Evolutionary conservation across 192 early-diverging fungal genomes (phyloP), one percentile per base, ranked within the genome.

Genomic region (Chytriomyces sp.): DNA sequence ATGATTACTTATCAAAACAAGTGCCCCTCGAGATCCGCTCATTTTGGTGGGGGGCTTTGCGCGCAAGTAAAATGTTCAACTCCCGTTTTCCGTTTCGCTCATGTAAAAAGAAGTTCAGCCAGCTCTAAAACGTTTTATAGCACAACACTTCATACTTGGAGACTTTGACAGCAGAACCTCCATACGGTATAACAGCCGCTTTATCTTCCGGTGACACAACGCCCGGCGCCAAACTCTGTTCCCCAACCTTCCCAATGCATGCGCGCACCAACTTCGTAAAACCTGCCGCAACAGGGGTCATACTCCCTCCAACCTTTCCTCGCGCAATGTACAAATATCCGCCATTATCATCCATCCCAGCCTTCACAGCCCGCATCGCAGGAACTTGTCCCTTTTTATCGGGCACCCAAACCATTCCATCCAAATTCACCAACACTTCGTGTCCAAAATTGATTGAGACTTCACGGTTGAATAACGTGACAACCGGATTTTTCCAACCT

Each of bases 261-360:
- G 2, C 0, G 35, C 35, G 4, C 4, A 35, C 35, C 62, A 11
- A 11, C 62, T 64, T 64, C 23, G 13, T 35, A 45, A 67, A 43
- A 20, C 45, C 44, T 9, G 8, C 8, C 66, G 9, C 45, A 3
- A 64, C 1, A 16, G 35, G 11, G 5, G 50, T 3, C 53, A 26
- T 61, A 28, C 49, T 9, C 11, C 24, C 10, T 44, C 6, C 45
- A 20, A 74, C 4, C 35, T 64, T 44, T 18, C 45, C 45, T n/a
- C 61, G 57, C 18, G 60, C 57, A 9, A 74, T 45, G 46, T 61
- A 61, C 72, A 74, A 62, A 43, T 24, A 44, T 9, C 5, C 28
- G 13, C 72, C 72, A n/a, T 74, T 61, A 10, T 74, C 72, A 35
- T 74, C 72, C 59, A 57, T 57, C 26, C 72, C 72, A 10, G 59